Evolutionary conservation across 768 basidiomycete species (phyloP).

Genomic region (Galerina marginata): DNA sequence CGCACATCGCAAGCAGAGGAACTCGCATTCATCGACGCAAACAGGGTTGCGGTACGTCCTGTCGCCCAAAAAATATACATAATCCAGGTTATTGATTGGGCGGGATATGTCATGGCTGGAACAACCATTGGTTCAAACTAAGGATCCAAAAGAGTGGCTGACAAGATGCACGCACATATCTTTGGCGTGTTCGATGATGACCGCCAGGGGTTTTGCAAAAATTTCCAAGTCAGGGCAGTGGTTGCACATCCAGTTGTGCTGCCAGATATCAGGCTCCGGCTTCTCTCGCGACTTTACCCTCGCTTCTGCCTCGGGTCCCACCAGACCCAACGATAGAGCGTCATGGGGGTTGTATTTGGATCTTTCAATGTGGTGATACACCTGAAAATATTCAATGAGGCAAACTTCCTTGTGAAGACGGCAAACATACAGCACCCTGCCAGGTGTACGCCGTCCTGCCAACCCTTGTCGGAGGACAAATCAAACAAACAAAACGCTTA

Average conservation of each 20-base stretch:
- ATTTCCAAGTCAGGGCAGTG: conserved; percentile 15
- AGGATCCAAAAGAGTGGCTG: background rate
- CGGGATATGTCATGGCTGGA: conserved; percentile 4
- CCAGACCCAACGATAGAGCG: conserved; percentile 16
- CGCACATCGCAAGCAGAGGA: conserved; percentile 5
- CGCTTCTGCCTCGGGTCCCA: conserved; percentile 19
- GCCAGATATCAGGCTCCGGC: conserved; percentile 3
- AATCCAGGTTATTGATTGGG: conserved; percentile 2
- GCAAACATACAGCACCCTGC: background rate
- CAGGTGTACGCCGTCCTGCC: background rate
- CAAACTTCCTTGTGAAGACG: no score
- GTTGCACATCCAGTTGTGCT: conserved; percentile 15
- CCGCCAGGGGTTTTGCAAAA: conserved; percentile 3
- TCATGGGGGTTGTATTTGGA: background rate
- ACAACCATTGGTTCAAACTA: background rate
- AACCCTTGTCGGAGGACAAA: background rate
- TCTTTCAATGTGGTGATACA: background rate
- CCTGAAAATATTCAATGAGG: background rate
- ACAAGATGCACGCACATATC: background rate
- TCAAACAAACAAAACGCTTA: conserved; percentile 13
- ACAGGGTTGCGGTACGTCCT: background rate
- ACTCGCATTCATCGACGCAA: background rate
- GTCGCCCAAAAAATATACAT: background rate
- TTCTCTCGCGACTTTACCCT: background rate
- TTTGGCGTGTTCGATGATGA: conserved; percentile 12